Evolutionary conservation across 495 filamentous ascomycete species (phyloP), one percentile per base, ranked within the genome.

Genomic region (Aspergillus coremiiformis): DNA sequence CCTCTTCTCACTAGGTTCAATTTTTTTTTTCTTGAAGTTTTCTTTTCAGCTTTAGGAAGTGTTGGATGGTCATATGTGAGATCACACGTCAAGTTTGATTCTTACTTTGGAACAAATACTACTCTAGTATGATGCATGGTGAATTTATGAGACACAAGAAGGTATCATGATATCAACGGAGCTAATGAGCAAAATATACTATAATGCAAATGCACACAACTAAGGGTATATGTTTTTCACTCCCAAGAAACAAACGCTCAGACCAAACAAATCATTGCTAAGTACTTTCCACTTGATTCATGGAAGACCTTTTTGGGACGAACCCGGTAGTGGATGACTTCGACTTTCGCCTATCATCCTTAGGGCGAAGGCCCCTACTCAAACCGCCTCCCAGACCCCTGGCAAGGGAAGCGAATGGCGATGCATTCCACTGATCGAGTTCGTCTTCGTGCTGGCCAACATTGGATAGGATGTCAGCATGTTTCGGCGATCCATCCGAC

Each of bases 381-480:
- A 74, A 49, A 9, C 72, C 72, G 26, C 68, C 68, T 12, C 71
- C 74, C 32, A 78, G 59, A 14, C 75, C 74, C 49, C 69, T 54
- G 3, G 73, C 73, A 39, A 78, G 62, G 20, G 72, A 73, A 12
- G 72, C 70, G 57, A 76, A 76, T 1, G 73, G 73, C 9, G 69
- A 71, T 15, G 63, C 64, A 12, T 71, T 65, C 74, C 71, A 74
- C n/a, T 62, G 21, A 17, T 72, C 66, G 26, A 70, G 53, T 14
- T 75, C 70, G 22, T 66, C 66, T 30, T 69, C 65, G 21, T 55
- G 54, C 15, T 65, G 65, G 11, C 58, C 61, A 21, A 57, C 54
- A 17, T 46, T 61, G 7, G 60, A 14, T 10, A 32, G 43, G 23
- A 44, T 42, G 27, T 48, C 49, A 24, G 24, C 41, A 39, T 49